Percentiles rank a stretch among this genome's conserved stretches.
Evolutionary conservation across 73 alveolate genomes (phyloP).

Genomic region (Tetrahymena thermophila): DNA sequence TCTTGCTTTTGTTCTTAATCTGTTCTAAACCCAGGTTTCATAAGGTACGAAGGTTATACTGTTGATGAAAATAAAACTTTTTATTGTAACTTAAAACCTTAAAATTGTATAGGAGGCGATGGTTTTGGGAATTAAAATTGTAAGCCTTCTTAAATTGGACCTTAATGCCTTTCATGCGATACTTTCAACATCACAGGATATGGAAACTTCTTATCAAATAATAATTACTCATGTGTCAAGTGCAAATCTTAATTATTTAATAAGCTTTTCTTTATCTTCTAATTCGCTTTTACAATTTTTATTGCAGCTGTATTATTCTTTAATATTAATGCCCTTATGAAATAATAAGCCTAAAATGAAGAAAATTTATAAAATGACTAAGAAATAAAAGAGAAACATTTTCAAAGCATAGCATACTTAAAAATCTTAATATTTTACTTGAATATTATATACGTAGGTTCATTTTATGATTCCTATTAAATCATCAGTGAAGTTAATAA

Average conservation of each 20-base stretch:
- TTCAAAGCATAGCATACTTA: no score
- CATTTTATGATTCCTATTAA: no score
- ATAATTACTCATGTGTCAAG: not conserved
- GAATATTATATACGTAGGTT: no score
- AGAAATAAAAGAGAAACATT: no score
- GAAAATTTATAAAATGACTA: no score
- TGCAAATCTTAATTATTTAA: not conserved
- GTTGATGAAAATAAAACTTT: not conserved
- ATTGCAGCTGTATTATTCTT: no score
- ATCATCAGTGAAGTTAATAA: no score
- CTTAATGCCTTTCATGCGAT: not conserved
- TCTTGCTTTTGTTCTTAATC: not conserved
- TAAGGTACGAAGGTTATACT: not conserved
- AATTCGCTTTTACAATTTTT: no score
- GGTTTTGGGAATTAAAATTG: not conserved
- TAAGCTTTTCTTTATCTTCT: no score
- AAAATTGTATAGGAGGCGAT: not conserved
- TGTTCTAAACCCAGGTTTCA: not conserved
- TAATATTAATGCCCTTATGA: no score
- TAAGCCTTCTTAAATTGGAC: not conserved
- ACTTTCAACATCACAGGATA: not conserved
- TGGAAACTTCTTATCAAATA: not conserved
- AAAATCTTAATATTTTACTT: no score
- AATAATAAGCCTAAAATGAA: no score
- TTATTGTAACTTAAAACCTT: not conserved